Percentiles rank a stretch among this genome's conserved stretches.
Evolutionary conservation across 139 green algal species (phyloP).

Genomic region (Chlorella sp.): DNA sequence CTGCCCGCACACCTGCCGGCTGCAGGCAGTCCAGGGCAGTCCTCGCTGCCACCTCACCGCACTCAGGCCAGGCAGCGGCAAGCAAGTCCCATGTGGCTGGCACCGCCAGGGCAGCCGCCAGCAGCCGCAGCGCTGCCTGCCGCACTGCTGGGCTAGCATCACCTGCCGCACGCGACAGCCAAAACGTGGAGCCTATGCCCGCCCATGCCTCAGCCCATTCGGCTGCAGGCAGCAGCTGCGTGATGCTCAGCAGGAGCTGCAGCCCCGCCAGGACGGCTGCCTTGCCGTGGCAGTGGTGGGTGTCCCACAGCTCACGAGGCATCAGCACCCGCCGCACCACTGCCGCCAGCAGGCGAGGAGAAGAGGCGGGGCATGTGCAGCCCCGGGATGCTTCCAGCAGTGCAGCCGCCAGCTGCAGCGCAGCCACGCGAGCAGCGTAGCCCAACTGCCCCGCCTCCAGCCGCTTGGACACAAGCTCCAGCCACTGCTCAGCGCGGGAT

Average conservation of each 20-base stretch:
- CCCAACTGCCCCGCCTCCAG: not conserved
- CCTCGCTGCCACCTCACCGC: not conserved
- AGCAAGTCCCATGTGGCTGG: not conserved
- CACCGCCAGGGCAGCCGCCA: conserved; percentile 1
- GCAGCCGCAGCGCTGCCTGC: not conserved
- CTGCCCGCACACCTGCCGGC: not conserved
- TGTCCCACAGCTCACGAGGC: conserved; percentile 4
- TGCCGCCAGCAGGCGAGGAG: not conserved
- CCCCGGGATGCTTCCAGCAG: not conserved
- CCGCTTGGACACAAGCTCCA: not conserved
- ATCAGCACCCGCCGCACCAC: conserved; percentile 15
- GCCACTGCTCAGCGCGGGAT: not conserved
- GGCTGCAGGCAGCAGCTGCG: not conserved
- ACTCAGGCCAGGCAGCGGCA: not conserved
- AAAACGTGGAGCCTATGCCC: not conserved
- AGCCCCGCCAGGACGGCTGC: conserved; percentile 1
- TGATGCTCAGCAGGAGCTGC: not conserved
- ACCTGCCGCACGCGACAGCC: conserved; percentile 8
- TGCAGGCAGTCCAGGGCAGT: not conserved
- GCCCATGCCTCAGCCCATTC: not conserved
- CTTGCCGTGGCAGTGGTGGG: conserved; percentile 13
- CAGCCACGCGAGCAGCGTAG: conserved; percentile 3
- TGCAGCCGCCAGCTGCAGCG: not conserved
- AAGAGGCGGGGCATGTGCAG: not conserved
- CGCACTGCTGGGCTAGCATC: conserved; percentile 2